phyloP scores from a whole-genome alignment of 345 rosid genomes.

The Linum lewisii region DNA sequence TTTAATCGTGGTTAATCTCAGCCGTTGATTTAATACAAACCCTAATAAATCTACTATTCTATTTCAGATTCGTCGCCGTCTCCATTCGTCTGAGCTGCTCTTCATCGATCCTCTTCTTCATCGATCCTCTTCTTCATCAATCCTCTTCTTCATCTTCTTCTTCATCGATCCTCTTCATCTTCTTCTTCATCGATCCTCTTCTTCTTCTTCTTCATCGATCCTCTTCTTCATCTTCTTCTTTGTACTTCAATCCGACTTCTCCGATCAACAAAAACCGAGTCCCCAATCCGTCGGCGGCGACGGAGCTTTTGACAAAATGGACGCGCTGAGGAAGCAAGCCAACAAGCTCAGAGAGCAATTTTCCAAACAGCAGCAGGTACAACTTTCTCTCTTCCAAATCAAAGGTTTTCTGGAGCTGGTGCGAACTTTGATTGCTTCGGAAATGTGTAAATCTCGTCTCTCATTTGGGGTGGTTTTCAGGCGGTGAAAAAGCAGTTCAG shows the following conservation, averaged over 20 bases:
- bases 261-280: not conserved
- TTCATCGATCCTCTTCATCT: no score
- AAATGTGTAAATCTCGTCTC: not conserved
- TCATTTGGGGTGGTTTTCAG: slow-evolving; percentile 31
- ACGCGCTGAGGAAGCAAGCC: slow-evolving; percentile 86
- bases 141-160: no score
- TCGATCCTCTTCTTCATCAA: no score
- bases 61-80: no score
- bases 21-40: no score
- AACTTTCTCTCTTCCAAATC: not conserved
- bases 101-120: no score
- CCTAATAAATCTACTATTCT: no score
- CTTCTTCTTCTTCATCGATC: no score
- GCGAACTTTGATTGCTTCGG: not conserved
- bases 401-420: not conserved
- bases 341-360: slow-evolving; percentile 90
- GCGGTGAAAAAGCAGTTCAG: slow-evolving; percentile 93
- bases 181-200: no score
- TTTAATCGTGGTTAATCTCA: no score
- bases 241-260: not conserved
- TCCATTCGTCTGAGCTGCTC: no score
- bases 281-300: not conserved
- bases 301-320: slow-evolving; percentile 31
- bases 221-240: no score
- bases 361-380: slow-evolving; percentile 80